These are phyloP conservation scores for Tubosaeta sp. DNA, from an alignment of 768 basidiomycete genomes.

Conservation along the genomic window DNA sequence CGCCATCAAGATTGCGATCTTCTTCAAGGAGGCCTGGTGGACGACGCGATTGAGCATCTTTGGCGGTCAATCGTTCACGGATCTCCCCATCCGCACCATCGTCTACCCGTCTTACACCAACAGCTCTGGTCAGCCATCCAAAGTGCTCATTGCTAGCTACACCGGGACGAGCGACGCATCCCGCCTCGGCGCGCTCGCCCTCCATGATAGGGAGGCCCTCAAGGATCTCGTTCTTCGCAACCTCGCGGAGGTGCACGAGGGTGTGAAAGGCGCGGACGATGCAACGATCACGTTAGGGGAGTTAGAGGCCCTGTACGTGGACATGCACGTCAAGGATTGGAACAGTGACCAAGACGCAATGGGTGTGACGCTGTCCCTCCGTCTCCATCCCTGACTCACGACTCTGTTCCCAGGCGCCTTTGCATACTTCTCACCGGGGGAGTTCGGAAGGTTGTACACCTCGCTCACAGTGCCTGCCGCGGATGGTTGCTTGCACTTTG, in stretches of 20 bases:
- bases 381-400: neutral
- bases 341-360: conserved; percentile 26
- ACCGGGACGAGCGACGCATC: conserved; percentile 37
- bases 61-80: conserved; percentile 42
- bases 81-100: conserved; percentile 36
- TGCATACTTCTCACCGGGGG: conserved; percentile 39
- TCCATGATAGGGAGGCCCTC: conserved; percentile 10
- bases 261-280: neutral
- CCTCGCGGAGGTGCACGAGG: conserved; percentile 16
- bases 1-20: conserved; percentile 40
- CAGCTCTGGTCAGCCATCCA: conserved; percentile 14
- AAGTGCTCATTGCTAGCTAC: conserved; percentile 39
- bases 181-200: conserved; percentile 35
- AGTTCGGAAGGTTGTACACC: conserved; percentile 32
- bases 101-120: conserved; percentile 43
- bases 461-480: conserved; percentile 30
- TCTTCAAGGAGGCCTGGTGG: conserved; percentile 45
- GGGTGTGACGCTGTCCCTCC: conserved; percentile 24
- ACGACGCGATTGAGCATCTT: conserved; percentile 28
- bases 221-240: conserved; percentile 24
- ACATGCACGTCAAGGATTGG: conserved; percentile 34
- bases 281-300: no score
- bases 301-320: no score
- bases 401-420: conserved; percentile 38
- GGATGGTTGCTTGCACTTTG: conserved; percentile 12